These are phyloP conservation scores for Pleurotus giganteus DNA, from an alignment of 768 basidiomycete genomes.

Conservation along the genomic window DNA sequence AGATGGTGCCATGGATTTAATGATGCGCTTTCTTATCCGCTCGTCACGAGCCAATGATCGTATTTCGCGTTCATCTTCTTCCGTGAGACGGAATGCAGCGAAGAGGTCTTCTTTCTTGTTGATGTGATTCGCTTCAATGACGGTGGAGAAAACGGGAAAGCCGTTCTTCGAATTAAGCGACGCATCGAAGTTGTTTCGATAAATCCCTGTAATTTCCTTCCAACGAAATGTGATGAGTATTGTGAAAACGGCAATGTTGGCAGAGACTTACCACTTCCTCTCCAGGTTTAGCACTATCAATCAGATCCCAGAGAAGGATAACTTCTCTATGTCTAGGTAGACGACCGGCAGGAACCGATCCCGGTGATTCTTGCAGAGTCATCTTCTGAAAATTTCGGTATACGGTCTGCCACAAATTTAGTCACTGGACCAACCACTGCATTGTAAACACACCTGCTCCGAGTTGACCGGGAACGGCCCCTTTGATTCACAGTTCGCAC, in stretches of 20 bases:
- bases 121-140: constrained; percentile 97
- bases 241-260: not conserved
- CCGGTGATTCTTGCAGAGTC: constrained; percentile 97
- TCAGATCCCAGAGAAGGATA: constrained; percentile 95
- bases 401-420: constrained; percentile 62
- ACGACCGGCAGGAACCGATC: constrained; percentile 96
- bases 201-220: constrained; percentile 99
- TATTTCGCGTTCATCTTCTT: constrained; percentile 95
- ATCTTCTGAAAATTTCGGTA: constrained; percentile 99
- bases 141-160: constrained; percentile 98
- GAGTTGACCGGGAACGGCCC: constrained; percentile 97
- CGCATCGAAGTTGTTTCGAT: constrained; percentile 98
- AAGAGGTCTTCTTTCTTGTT: constrained; percentile 99
- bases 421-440: not conserved
- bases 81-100: constrained; percentile 95
- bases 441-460: constrained; percentile 67
- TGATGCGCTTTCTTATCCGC: constrained; percentile 93
- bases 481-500: constrained; percentile 90
- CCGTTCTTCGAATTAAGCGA: constrained; percentile 98
- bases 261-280: constrained; percentile 82
- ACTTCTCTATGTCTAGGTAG: constrained; percentile 96
- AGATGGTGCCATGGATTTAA: constrained; percentile 98
- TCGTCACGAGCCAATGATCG: constrained; percentile 85
- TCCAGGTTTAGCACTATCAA: constrained; percentile 97
- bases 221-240: constrained; percentile 11